A percentile compares a stretch with the other conserved stretches of the same genome.
phyloP scores from a whole-genome alignment of 2,329 filamentous ascomycete species.

The Penicillium sp. region DNA sequence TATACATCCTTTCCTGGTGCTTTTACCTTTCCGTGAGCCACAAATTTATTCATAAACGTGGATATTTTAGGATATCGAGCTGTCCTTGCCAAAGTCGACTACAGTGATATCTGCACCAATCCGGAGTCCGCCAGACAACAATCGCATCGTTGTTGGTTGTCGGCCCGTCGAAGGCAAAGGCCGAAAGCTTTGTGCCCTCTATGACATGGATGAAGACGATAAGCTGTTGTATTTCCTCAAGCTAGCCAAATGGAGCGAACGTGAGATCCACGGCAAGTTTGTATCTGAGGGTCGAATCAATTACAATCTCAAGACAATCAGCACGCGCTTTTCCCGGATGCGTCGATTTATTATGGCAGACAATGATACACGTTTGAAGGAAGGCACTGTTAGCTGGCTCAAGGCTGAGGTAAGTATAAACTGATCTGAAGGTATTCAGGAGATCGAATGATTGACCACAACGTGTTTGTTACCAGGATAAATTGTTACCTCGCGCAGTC shows the following conservation, averaged over 20 bases:
- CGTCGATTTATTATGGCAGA: constrained; percentile 39
- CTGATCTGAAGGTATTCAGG: constrained; percentile 39
- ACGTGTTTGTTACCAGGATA: constrained; percentile 29
- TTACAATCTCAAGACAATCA: constrained; percentile 47
- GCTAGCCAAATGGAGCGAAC: constrained; percentile 32
- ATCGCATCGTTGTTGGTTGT: constrained; percentile 44
- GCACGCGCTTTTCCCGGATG: constrained; percentile 46
- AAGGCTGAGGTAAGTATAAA: constrained; percentile 39
- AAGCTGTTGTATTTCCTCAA: constrained; percentile 34
- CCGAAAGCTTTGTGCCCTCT: constrained; percentile 30
- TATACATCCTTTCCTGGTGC: not conserved
- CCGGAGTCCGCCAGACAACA: constrained; percentile 32
- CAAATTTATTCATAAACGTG: not conserved
- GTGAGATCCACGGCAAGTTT: constrained; percentile 42
- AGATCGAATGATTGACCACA: constrained; percentile 15
- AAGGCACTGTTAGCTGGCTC: constrained; percentile 47
- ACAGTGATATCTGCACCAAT: not conserved
- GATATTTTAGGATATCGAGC: not conserved
- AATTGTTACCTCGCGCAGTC: constrained; percentile 2
- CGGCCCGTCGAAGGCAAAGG: constrained; percentile 39
- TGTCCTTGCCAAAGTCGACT: not conserved
- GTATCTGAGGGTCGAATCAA: constrained; percentile 38
- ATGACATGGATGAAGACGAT: constrained; percentile 46
- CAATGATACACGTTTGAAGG: constrained; percentile 46
- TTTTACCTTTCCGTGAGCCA: not conserved